Percentiles rank a stretch among this genome's conserved stretches.
phyloP scores from a whole-genome alignment of 805 yeast species.

The Wickerhamomyces mucosus region DNA sequence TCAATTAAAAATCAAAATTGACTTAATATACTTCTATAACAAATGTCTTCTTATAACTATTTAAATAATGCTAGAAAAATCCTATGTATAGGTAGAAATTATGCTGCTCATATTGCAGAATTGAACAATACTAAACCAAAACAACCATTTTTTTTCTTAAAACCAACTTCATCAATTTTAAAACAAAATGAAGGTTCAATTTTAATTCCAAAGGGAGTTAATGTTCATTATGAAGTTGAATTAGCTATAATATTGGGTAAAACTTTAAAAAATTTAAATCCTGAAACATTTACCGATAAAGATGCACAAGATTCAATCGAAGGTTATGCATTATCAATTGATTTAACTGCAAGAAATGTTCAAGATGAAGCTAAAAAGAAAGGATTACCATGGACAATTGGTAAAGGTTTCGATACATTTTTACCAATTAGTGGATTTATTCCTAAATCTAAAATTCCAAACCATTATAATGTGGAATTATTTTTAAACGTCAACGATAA shows the following conservation, averaged over 20 bases:
- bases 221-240: conserved; percentile 90
- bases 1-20: not conserved
- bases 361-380: conserved; percentile 90
- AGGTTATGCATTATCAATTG: conserved; percentile 86
- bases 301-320: conserved; percentile 73
- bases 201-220: conserved; percentile 69
- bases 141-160: conserved; percentile 87
- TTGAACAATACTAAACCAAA: conserved; percentile 72
- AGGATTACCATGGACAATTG: conserved; percentile 95
- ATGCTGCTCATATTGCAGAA: conserved; percentile 93
- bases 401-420: conserved; percentile 95
- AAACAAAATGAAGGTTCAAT: conserved; percentile 65
- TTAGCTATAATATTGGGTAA: conserved; percentile 69
- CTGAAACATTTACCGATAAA: conserved; percentile 41
- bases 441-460: conserved; percentile 53
- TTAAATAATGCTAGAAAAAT: conserved; percentile 63
- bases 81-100: conserved; percentile 93
- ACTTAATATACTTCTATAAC: not conserved
- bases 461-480: conserved; percentile 64
- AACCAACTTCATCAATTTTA: conserved; percentile 76
- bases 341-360: conserved; percentile 91
- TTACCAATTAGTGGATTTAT: conserved; percentile 76
- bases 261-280: conserved; percentile 50
- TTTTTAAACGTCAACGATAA: conserved; percentile 62
- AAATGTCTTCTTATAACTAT: conserved; percentile 26